Percentiles rank a stretch among this genome's conserved stretches.
phyloP scores from a whole-genome alignment of 768 basidiomycete genomes.

The Hirschioporus abietinus region DNA sequence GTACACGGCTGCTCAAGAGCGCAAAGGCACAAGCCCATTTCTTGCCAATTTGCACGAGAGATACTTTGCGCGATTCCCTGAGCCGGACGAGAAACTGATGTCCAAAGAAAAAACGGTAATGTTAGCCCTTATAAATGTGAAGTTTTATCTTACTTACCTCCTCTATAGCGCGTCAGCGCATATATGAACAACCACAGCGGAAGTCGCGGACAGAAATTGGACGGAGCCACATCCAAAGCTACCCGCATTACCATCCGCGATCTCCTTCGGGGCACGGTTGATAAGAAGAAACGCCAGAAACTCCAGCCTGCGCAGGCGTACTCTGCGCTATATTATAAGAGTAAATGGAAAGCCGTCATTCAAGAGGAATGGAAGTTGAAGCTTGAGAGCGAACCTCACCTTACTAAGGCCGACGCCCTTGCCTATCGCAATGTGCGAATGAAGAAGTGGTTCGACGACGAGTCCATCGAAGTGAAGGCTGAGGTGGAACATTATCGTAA shows the following conservation, averaged over 20 bases:
- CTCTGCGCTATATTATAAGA: not conserved
- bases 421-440: not conserved
- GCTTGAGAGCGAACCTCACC: not conserved
- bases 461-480: conserved; percentile 23
- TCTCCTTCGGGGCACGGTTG: not conserved
- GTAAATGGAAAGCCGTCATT: not conserved
- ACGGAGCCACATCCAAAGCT: not conserved
- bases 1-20: not conserved
- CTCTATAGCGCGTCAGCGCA: not conserved
- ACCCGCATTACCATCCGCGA: not conserved
- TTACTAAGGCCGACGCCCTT: not conserved
- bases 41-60: not conserved
- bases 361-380: not conserved
- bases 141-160: not conserved
- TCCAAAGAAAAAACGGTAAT: not conserved
- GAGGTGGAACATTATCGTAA: conserved; percentile 68
- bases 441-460: not conserved
- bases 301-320: not conserved
- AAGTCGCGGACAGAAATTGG: not conserved
- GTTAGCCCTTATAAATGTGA: not conserved
- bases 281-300: not conserved
- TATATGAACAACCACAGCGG: not conserved
- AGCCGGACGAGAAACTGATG: not conserved
- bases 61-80: not conserved
- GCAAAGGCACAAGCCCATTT: not conserved